Evolutionary conservation across 768 basidiomycete genomes (phyloP), one percentile per base, ranked within the genome.

Genomic region (Boletus reticulatus): DNA sequence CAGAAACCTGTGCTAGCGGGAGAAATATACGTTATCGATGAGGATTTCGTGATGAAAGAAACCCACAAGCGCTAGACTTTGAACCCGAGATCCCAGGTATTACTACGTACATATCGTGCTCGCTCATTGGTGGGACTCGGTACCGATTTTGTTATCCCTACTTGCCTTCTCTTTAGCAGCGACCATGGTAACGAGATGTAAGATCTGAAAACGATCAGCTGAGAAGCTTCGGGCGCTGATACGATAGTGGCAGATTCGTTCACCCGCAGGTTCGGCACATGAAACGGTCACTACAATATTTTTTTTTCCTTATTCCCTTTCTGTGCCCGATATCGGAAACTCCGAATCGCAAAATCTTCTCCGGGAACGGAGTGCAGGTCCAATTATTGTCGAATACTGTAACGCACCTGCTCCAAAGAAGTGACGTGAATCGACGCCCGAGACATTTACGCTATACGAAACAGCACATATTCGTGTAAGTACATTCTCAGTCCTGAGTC

Each of bases 381-480:
- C 34, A 29, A 29, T 34, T 11, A 34, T 34, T 24, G 46, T 56
- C 56, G 43, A 13, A 3, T 39, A 56, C 20, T 27, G 27, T 41
- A 29, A n/a, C 13, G 10, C 34, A 13, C 13, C 14, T 13, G 31
- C 31, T 24, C 17, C n/a, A 32, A 29, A 43, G 24, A 13, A 24
- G 31, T 38, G 49, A 49, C 45, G 49, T 48, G 59, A 56, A 29
- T 39, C 36, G 49, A 51, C 37, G 37, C 31, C 20, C 55, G 58
- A 52, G 42, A 52, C 6, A 29, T 44, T 32, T 52, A 43, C 22
- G 36, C 36, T 27, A n/a, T 31, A 42, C 20, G 39, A 12, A 24
- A 22, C 4, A 32, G 34, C 17, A 36, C 14, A 37, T 22, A 50
- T 29, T 22, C 14, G 19, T 50, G 19, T 24, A 10, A 22, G 27